Conservation (phyloP, 148 eudicot genomes). For the Selenicereus undatus region DNA sequence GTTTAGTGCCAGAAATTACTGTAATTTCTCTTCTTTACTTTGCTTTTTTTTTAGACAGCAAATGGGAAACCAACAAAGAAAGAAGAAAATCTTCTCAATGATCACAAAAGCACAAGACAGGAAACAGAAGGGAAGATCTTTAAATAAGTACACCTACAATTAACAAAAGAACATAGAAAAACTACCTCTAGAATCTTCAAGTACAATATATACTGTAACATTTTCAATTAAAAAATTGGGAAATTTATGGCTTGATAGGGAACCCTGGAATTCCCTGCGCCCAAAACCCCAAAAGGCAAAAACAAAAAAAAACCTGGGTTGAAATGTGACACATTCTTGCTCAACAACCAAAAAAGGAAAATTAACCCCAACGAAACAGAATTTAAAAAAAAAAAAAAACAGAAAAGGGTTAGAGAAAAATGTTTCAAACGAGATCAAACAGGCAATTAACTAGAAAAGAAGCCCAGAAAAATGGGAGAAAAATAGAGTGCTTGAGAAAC, state of each 20-base stretch:
- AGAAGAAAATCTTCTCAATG: neutral
- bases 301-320: neutral
- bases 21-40: neutral
- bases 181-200: conserved; percentile 15
- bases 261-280: neutral
- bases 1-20: neutral
- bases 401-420: neutral
- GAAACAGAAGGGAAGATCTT: neutral
- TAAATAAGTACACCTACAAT: conserved; percentile 9
- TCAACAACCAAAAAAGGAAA: neutral
- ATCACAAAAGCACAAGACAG: conserved; percentile 20
- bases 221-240: neutral
- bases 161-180: conserved; percentile 1
- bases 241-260: neutral
- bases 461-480: neutral
- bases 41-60: neutral
- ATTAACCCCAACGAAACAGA: neutral
- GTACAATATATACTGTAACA: conserved; percentile 14
- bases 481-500: neutral
- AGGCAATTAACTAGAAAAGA: too few species aligned
- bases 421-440: neutral
- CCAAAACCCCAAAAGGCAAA: neutral
- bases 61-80: neutral
- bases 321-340: neutral
- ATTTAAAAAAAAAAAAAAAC: neutral